phyloP scores from a whole-genome alignment of 331 rosid species.

The Malus hybrid region DNA sequence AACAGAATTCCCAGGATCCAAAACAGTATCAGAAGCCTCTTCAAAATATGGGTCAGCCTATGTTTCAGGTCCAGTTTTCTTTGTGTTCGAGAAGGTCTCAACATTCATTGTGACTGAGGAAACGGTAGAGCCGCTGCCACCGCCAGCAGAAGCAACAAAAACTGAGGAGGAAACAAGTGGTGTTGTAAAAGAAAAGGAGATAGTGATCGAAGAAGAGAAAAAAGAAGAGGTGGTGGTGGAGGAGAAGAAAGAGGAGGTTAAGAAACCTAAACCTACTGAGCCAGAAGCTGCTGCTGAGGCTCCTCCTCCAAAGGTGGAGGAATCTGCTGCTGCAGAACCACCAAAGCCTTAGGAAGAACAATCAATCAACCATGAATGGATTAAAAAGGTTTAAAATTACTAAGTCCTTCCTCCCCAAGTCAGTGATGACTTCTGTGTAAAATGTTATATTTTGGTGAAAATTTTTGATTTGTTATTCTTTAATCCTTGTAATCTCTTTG shows the following conservation, averaged over 20 bases:
- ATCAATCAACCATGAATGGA: neutral
- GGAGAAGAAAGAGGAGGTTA: slow-evolving; percentile 18
- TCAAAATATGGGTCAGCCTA: slow-evolving; percentile 44
- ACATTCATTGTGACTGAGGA: slow-evolving; percentile 43
- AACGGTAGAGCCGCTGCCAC: slow-evolving; percentile 23
- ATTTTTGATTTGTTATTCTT: slow-evolving; percentile 9
- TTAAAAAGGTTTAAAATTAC: too few relatives aligned
- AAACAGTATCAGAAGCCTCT: slow-evolving; percentile 49
- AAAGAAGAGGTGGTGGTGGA: neutral
- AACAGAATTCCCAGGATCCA: slow-evolving; percentile 76
- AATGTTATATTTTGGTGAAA: neutral
- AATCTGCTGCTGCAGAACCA: neutral
- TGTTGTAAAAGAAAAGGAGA: slow-evolving; percentile 31
- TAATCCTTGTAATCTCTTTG: slow-evolving; percentile 9
- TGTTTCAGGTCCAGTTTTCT: slow-evolving; percentile 49
- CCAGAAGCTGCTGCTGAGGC: neutral
- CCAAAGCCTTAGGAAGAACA: neutral
- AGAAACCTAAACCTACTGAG: neutral
- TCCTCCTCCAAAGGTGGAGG: neutral
- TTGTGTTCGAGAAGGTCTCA: slow-evolving; percentile 60
- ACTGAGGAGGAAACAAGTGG: slow-evolving; percentile 27
- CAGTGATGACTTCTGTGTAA: neutral
- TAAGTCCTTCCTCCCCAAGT: too few relatives aligned
- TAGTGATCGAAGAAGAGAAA: slow-evolving; percentile 34
- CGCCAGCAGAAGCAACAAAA: neutral